A percentile compares a stretch with the other conserved stretches of the same genome.
Evolutionary conservation across 805 yeast species (phyloP).

Genomic region (Naumovozyma castellii): DNA sequence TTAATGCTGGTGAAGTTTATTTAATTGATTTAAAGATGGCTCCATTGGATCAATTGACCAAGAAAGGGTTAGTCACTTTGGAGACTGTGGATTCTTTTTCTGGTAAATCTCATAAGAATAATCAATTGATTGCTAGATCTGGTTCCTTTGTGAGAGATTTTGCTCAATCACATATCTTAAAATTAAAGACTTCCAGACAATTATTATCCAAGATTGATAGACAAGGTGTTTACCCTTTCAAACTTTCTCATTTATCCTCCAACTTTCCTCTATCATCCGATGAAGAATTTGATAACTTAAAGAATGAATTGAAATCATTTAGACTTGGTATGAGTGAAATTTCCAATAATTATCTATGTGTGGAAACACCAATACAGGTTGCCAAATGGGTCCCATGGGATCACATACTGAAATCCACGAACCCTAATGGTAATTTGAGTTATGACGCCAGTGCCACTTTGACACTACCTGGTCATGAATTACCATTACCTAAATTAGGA

Average conservation of each 20-base stretch:
- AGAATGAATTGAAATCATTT: slow-evolving; percentile 48
- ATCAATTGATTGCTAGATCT: slow-evolving; percentile 48
- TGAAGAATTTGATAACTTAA: slow-evolving; percentile 31
- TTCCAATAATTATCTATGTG: slow-evolving; percentile 67
- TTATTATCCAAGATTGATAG: slow-evolving; percentile 64
- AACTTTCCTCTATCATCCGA: slow-evolving; percentile 47
- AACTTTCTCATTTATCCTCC: slow-evolving; percentile 60
- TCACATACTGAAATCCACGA: slow-evolving; percentile 50
- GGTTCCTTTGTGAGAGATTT: slow-evolving; percentile 78
- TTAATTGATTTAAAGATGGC: slow-evolving; percentile 75
- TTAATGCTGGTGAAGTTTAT: slow-evolving; percentile 78
- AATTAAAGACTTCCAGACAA: slow-evolving; percentile 62
- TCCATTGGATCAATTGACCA: slow-evolving; percentile 44
- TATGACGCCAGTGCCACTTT: slow-evolving; percentile 50
- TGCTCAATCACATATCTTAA: slow-evolving; percentile 70
- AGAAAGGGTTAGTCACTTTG: slow-evolving; percentile 59
- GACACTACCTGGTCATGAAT: slow-evolving; percentile 59
- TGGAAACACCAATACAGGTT: slow-evolving; percentile 60
- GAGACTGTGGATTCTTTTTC: slow-evolving; percentile 55
- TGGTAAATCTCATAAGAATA: slow-evolving; percentile 50
- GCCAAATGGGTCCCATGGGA: slow-evolving; percentile 68
- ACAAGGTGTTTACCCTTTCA: slow-evolving; percentile 85
- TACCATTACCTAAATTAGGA: slow-evolving; percentile 67
- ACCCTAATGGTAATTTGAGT: slow-evolving; percentile 59
- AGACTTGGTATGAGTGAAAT: slow-evolving; percentile 76